phyloP scores from a whole-genome alignment of 495 filamentous ascomycete species.

The Aspergillus incahuasiensis region DNA sequence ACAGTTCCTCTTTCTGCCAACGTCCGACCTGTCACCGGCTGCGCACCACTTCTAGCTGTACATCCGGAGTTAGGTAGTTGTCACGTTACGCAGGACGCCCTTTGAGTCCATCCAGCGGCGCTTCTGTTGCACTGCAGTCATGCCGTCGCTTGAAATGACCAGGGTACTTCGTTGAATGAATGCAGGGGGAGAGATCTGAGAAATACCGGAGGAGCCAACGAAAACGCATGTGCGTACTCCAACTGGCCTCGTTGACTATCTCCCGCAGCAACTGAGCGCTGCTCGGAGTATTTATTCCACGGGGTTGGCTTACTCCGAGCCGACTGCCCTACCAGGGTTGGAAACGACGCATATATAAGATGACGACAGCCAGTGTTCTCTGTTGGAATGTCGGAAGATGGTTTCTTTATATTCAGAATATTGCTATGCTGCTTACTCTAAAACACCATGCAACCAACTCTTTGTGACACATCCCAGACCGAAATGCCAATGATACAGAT shows the following conservation, averaged over 20 bases:
- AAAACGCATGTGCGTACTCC: neutral
- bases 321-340: neutral
- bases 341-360: neutral
- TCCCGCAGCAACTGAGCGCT: neutral
- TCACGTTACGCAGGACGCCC: conserved; percentile 3
- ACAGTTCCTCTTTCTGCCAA: neutral
- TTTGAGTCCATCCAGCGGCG: neutral
- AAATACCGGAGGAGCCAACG: neutral
- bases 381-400: neutral
- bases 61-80: conserved; percentile 6
- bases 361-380: neutral
- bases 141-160: neutral
- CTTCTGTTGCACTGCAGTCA: neutral
- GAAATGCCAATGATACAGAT: too few relatives aligned
- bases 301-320: neutral
- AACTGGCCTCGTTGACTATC: too few relatives aligned
- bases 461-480: too few relatives aligned
- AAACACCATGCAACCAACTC: neutral
- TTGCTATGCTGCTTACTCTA: neutral
- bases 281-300: neutral
- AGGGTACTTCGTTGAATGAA: neutral
- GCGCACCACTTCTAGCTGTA: neutral
- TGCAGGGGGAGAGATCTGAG: too few relatives aligned
- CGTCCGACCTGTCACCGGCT: neutral
- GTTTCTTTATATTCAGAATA: neutral